These are phyloP conservation scores for Pseudonitzschia multiseries DNA, from an alignment of 108 stramenopile species.

Conservation along the genomic window DNA sequence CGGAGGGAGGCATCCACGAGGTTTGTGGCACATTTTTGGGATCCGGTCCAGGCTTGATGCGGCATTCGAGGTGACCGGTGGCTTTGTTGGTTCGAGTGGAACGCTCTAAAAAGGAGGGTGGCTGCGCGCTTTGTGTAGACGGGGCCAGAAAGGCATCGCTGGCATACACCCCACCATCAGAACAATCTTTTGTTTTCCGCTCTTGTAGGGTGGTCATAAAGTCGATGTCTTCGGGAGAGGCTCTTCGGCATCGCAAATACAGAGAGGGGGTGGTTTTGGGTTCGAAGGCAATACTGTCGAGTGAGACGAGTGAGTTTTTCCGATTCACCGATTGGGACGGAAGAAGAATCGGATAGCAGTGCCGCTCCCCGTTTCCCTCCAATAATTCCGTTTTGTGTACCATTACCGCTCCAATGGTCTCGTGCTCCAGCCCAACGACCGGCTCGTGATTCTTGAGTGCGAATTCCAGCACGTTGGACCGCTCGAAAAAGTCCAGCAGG, in stretches of 20 bases:
- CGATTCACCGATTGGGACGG: not conserved
- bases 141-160: not conserved
- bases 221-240: slow-evolving; percentile 5
- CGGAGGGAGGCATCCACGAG: slow-evolving; percentile 41
- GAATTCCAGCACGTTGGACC: slow-evolving; percentile 47
- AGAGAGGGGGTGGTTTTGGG: not conserved
- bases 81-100: not conserved
- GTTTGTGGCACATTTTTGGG: slow-evolving; percentile 56
- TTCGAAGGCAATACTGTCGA: not conserved
- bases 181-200: not conserved
- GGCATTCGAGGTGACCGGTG: slow-evolving; percentile 23
- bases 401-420: slow-evolving; percentile 48
- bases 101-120: no score
- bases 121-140: no score
- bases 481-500: slow-evolving; percentile 46
- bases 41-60: slow-evolving; percentile 61
- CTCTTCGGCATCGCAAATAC: not conserved
- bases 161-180: not conserved
- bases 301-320: no score
- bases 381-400: slow-evolving; percentile 39
- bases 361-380: slow-evolving; percentile 50
- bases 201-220: slow-evolving; percentile 1
- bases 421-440: slow-evolving; percentile 24
- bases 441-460: slow-evolving; percentile 58
- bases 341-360: slow-evolving; percentile 20